phyloP scores from a whole-genome alignment of 2,329 filamentous ascomycete genomes.

The Apiospora kogelbergensis region DNA sequence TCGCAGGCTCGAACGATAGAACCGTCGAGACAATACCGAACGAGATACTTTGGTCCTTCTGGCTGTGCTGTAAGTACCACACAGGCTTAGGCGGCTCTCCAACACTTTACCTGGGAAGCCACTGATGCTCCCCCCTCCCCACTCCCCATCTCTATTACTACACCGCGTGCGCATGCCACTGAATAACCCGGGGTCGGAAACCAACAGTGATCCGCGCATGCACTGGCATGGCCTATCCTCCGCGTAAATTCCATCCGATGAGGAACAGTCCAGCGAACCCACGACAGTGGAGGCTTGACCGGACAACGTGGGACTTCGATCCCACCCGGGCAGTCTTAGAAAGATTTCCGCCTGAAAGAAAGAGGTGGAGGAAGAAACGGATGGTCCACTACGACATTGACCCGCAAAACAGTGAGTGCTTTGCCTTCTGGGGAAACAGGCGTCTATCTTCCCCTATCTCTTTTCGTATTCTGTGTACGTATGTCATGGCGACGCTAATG shows the following conservation, averaged over 20 bases:
- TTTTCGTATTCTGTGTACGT: background rate
- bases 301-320: background rate
- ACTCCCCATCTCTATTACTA: too few species aligned
- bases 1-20: too few species aligned
- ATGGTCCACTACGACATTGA: conserved; percentile 1
- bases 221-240: background rate
- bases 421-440: background rate
- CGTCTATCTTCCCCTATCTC: background rate
- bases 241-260: background rate
- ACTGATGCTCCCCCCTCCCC: background rate
- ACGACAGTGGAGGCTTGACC: too few species aligned
- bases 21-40: background rate
- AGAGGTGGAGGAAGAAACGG: background rate
- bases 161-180: background rate
- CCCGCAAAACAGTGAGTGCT: background rate
- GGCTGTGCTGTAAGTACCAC: background rate
- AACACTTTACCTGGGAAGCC: background rate
- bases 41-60: background rate
- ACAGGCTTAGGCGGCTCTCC: too few species aligned
- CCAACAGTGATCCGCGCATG: background rate
- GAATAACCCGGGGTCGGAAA: background rate
- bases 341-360: background rate
- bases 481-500: background rate
- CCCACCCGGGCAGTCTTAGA: background rate
- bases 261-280: background rate